A percentile compares a stretch with the other conserved stretches of the same genome.
Conservation (phyloP, 2,329 filamentous ascomycete species). For the Talaromyces sp. region DNA sequence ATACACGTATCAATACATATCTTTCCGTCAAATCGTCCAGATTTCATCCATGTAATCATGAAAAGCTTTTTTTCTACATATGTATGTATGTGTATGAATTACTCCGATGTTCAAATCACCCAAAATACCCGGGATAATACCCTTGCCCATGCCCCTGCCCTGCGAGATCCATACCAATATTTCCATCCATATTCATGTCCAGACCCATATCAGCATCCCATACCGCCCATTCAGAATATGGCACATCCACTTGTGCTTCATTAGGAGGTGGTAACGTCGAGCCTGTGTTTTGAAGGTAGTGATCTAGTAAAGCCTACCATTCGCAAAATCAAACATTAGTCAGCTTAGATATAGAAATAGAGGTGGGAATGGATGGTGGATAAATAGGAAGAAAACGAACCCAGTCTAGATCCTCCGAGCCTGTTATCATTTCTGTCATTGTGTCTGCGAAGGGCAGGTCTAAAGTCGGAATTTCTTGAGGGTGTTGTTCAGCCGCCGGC, state of each 20-base stretch:
- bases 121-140: neutral
- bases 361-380: no score
- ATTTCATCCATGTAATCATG: no score
- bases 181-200: neutral
- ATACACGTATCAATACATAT: slow-evolving; percentile 8
- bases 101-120: neutral
- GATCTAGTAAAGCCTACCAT: slow-evolving; percentile 8
- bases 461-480: no score
- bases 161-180: neutral
- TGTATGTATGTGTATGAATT: no score
- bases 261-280: neutral
- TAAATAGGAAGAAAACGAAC: slow-evolving; percentile 6
- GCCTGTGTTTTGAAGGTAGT: slow-evolving; percentile 15
- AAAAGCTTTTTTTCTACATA: no score
- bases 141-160: neutral
- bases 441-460: slow-evolving; percentile 20
- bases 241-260: neutral
- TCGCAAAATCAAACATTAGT: neutral
- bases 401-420: slow-evolving; percentile 22
- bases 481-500: no score
- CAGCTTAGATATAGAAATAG: no score
- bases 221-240: neutral
- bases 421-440: slow-evolving; percentile 24
- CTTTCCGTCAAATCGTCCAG: neutral
- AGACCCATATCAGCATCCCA: neutral